These are phyloP conservation scores for Camptophora hylomeconis DNA, from an alignment of 2,329 filamentous ascomycete species.

Conservation along the genomic window DNA sequence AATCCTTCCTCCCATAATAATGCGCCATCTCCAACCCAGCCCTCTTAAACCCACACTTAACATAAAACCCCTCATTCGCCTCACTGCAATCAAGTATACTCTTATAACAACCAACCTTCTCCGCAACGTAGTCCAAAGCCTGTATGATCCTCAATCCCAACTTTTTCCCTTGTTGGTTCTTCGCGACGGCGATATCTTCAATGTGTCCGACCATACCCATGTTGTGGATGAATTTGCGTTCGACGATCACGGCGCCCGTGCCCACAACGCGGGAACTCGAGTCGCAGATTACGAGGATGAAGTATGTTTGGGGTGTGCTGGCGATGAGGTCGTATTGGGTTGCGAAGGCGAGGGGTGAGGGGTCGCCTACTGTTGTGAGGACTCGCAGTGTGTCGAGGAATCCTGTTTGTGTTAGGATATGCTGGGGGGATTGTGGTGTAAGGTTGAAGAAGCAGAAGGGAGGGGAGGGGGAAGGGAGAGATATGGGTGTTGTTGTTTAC, in stretches of 20 bases:
- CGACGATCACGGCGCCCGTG: conserved; percentile 78
- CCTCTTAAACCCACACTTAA: conserved; percentile 90
- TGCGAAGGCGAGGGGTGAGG: conserved; percentile 60
- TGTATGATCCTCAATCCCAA: conserved; percentile 85
- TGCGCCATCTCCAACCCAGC: conserved; percentile 95
- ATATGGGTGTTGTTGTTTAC: conserved; percentile 4
- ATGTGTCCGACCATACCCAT: conserved; percentile 71
- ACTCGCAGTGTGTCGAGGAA: conserved; percentile 88
- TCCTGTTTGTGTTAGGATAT: conserved; percentile 24
- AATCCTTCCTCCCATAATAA: conserved; percentile 51
- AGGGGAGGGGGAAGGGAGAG: not conserved
- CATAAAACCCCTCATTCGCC: conserved; percentile 91
- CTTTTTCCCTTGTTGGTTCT: conserved; percentile 96
- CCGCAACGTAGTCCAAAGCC: conserved; percentile 76
- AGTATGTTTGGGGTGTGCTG: conserved; percentile 64
- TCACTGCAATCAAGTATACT: conserved; percentile 94
- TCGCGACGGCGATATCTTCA: conserved; percentile 90
- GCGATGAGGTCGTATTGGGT: conserved; percentile 74
- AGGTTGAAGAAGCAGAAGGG: not conserved
- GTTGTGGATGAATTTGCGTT: conserved; percentile 57
- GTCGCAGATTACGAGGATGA: conserved; percentile 75
- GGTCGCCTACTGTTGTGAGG: conserved; percentile 83
- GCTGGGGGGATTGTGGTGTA: not conserved
- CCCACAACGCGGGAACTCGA: conserved; percentile 61
- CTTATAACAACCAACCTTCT: conserved; percentile 89